These are phyloP conservation scores for Blastocystis sp. DNA, from an alignment of 352 stramenopile species.

Conservation along the genomic window DNA sequence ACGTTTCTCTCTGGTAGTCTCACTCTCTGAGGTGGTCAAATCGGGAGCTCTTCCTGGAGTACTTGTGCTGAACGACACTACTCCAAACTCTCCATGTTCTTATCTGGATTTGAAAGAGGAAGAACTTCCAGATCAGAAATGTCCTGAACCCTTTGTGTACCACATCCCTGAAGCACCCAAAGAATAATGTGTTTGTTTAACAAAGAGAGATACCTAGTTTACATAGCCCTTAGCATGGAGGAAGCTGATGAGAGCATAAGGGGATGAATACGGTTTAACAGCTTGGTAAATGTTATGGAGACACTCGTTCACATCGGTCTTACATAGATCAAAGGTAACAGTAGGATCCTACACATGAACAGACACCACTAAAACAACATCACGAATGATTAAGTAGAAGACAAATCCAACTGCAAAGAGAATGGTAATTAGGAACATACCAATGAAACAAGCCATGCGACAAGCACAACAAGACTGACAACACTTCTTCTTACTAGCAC, in stretches of 20 bases:
- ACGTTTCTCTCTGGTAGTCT: background rate
- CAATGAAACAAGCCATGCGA: background rate
- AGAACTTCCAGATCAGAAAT: background rate
- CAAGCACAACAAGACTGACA: background rate
- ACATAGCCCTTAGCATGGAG: slow-evolving; percentile 46
- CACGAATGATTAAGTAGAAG: slow-evolving; percentile 42
- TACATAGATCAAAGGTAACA: slow-evolving; percentile 30
- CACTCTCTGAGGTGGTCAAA: background rate
- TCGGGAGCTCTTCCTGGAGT: background rate
- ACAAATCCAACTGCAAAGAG: slow-evolving; percentile 15
- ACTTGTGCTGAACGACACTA: background rate
- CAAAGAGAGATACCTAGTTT: slow-evolving; percentile 6
- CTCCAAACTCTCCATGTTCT: background rate
- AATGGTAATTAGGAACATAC: background rate
- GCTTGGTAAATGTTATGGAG: slow-evolving; percentile 1
- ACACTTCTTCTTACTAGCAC: background rate
- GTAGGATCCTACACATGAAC: slow-evolving; percentile 10
- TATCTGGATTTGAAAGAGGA: slow-evolving; percentile 1
- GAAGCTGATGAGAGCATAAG: slow-evolving; percentile 32
- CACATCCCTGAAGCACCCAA: background rate
- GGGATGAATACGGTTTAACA: slow-evolving; percentile 10
- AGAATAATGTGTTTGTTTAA: background rate
- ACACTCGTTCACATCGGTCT: background rate
- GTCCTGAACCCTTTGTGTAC: slow-evolving; percentile 26
- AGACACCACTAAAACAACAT: background rate